A percentile compares a stretch with the other conserved stretches of the same genome.
phyloP scores from a whole-genome alignment of 139 green algal genomes.

The Chlamydomonas asymmetrica region DNA sequence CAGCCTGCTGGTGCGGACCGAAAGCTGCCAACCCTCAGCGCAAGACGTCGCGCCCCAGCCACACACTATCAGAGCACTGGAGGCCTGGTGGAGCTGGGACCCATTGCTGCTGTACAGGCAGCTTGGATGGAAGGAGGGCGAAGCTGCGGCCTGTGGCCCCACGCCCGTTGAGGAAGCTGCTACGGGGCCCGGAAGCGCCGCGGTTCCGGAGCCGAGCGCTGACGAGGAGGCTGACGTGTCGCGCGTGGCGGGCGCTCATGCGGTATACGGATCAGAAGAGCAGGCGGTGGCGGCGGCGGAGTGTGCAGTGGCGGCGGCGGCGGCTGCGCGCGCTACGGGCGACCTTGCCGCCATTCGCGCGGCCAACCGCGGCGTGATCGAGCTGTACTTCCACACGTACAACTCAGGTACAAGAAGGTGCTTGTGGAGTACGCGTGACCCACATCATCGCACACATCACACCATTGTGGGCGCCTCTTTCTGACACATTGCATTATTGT shows the following conservation, averaged over 20 bases:
- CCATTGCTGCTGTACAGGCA: conserved; percentile 17
- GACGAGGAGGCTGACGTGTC: neutral
- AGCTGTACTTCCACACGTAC: conserved; percentile 33
- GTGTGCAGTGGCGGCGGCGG: neutral
- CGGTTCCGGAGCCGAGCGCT: too few relatives aligned
- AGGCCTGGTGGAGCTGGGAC: conserved; percentile 25
- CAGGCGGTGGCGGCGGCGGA: conserved; percentile 2
- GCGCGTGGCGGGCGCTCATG: neutral
- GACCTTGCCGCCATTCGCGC: conserved; percentile 6
- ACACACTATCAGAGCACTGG: neutral
- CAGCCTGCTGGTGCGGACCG: conserved; percentile 16
- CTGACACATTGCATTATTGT: conserved; percentile 3
- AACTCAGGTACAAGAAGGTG: conserved; percentile 19
- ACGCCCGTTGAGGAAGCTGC: too few relatives aligned
- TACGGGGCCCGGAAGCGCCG: too few relatives aligned
- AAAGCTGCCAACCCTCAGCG: neutral
- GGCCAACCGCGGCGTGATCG: conserved; percentile 16
- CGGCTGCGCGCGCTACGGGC: neutral
- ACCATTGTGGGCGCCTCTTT: neutral
- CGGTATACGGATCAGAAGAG: neutral
- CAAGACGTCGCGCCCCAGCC: neutral
- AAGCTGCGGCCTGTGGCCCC: too few relatives aligned
- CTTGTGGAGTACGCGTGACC: neutral
- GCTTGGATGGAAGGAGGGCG: conserved; percentile 12
- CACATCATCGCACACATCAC: conserved; percentile 3